Base-by-base conservation (phyloP, 2,329 filamentous ascomycete genomes). In the Aureobasidium sp. region DNA sequence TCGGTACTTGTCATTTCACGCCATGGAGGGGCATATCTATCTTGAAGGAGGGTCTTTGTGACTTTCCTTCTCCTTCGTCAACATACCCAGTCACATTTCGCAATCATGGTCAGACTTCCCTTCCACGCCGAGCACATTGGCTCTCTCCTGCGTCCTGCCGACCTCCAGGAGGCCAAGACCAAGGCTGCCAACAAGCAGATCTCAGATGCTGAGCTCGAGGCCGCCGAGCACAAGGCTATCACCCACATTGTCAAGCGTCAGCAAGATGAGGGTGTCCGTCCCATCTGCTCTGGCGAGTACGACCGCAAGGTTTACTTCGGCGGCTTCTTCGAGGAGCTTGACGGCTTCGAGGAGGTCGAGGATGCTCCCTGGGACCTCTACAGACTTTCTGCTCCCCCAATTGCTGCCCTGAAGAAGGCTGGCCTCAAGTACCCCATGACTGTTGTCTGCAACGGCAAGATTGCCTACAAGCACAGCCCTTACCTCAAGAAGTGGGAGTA, bases 51-150 rank as follows among this genome's bases (percentile, higher is more conserved):
- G 44, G 57, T 50, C n/a, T 34, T 32, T 39, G 37, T 39, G 11
- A 29, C 44, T 32, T 42, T 36, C 10, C 10, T 25, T 27, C 27
- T 50, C n/a, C 32, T 50, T 25, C 9, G n/a, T 27, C 25, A 32
- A 41, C 57, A 50, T 27, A 29, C 13, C 36, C 34, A 29, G 11
- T 37, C 32, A 34, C 21, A 50, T 47, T 25, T 45, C 21, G 45
- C 57, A 61, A 53, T 36, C 45, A 64, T 64, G 59, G 60, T 53
- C 48, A 48, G 55, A 48, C 82, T 84, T 45, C 86, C 85, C 54
- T 90, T 88, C 74, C 82, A 88, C 70, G 86, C 86, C 63, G 88
- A 90, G 75, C 88, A 90, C 67, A 81, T 89, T 65, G 88, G 88
- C 58, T 90, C 87, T 16, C 78, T 90, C 52, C 82, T 90, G 62